Evolutionary conservation across 2,329 filamentous ascomycete species (phyloP).

Genomic region (Sclerotinia glacialis): DNA sequence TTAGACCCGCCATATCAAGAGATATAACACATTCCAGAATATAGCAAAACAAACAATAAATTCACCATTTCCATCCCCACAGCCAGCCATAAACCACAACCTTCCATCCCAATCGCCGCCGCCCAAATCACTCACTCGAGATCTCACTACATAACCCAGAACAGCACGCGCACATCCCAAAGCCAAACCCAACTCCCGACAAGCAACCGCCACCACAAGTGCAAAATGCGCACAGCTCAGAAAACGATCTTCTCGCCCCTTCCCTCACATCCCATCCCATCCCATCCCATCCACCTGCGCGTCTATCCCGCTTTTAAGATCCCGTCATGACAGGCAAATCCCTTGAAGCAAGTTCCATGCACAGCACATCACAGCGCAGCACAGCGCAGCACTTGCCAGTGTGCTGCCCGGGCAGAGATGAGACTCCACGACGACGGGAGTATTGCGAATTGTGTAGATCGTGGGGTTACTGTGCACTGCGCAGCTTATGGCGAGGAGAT

Average conservation of each 20-base stretch:
- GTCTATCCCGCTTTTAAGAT: neutral
- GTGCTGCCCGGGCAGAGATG: neutral
- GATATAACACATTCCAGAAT: neutral
- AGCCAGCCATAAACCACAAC: neutral
- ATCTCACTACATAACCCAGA: too few species aligned
- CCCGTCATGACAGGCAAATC: too few species aligned
- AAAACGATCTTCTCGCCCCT: neutral
- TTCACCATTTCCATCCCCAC: neutral
- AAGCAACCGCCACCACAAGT: neutral
- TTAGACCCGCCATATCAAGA: neutral
- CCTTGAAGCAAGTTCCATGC: neutral
- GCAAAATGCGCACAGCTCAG: constrained; percentile 19
- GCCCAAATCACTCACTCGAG: neutral
- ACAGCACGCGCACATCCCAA: neutral
- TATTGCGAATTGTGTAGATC: neutral
- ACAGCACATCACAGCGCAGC: neutral
- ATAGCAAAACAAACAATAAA: neutral
- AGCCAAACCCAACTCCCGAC: neutral
- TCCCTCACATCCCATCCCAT: neutral
- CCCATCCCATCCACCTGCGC: neutral
- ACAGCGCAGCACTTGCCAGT: constrained; percentile 8
- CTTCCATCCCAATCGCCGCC: neutral
- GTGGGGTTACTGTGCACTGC: neutral
- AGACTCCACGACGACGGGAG: neutral
- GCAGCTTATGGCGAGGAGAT: neutral